A percentile compares a stretch with the other conserved stretches of the same genome.
These are phyloP conservation scores for Striga asiatica DNA, from an alignment of 257 asterid species.

Conservation along the genomic window DNA sequence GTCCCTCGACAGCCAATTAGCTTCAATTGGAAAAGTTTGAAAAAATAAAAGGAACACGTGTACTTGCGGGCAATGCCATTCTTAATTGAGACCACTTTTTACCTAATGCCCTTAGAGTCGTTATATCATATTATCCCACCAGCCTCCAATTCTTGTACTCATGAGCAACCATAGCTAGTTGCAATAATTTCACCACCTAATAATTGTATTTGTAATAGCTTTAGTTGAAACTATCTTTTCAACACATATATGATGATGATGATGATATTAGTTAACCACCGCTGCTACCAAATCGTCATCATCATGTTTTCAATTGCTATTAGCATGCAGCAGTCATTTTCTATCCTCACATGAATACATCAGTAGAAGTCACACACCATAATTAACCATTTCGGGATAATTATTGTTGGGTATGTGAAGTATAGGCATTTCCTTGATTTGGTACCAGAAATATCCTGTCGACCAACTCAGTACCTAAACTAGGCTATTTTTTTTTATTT, in stretches of 20 bases:
- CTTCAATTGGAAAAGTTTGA: no score
- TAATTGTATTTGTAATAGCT: neutral
- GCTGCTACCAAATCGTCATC: conserved; percentile 15
- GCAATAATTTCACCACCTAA: neutral
- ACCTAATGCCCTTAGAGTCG: neutral
- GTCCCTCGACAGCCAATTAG: no score
- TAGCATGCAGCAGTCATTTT: neutral
- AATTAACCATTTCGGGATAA: no score
- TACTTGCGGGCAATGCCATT: no score
- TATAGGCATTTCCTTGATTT: no score
- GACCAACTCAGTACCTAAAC: no score
- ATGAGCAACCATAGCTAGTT: neutral
- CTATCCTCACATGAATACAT: neutral
- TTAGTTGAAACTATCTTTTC: conserved; percentile 2
- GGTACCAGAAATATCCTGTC: no score
- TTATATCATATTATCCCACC: neutral
- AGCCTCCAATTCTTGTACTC: neutral
- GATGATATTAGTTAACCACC: conserved; percentile 12
- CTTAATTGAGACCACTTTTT: neutral
- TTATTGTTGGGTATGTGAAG: no score
- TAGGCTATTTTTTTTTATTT: no score
- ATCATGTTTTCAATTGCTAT: neutral
- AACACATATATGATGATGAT: no score
- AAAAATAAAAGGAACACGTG: no score
- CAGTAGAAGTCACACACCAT: no score